phyloP scores from a whole-genome alignment of 139 green algal genomes.

The Diplosphaera chodatii region DNA sequence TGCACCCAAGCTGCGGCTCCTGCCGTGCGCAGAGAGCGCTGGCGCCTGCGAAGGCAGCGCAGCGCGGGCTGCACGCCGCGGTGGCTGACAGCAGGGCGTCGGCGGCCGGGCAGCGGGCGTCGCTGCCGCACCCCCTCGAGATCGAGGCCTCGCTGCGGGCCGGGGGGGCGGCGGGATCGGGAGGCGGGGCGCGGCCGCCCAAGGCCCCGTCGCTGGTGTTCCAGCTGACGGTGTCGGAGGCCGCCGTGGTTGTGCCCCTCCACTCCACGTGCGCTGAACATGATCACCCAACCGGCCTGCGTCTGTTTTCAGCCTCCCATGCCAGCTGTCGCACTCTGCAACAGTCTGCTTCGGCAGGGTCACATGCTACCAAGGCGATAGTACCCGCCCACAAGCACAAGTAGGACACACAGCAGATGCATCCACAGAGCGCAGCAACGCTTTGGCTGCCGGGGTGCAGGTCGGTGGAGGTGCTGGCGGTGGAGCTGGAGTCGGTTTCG shows the following conservation, averaged over 20 bases:
- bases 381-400: too few relatives aligned
- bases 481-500: constrained; percentile 20
- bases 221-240: background rate
- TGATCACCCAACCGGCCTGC: too few relatives aligned
- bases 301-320: too few relatives aligned
- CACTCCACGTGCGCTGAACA: background rate
- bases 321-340: too few relatives aligned
- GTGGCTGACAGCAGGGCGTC: background rate
- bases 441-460: too few relatives aligned
- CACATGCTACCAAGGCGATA: too few relatives aligned
- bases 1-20: too few relatives aligned
- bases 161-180: too few relatives aligned
- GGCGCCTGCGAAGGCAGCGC: background rate
- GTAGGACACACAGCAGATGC: too few relatives aligned
- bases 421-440: too few relatives aligned
- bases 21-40: background rate
- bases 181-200: too few relatives aligned
- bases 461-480: constrained; percentile 24
- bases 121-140: background rate
- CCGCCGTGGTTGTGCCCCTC: background rate
- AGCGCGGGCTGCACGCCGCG: background rate
- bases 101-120: background rate
- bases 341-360: too few relatives aligned
- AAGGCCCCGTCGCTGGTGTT: background rate
- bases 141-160: background rate